Percentiles rank a stretch among this genome's conserved stretches.
Conservation (phyloP, 2,329 filamentous ascomycete species). For the Neonectria sp. region DNA sequence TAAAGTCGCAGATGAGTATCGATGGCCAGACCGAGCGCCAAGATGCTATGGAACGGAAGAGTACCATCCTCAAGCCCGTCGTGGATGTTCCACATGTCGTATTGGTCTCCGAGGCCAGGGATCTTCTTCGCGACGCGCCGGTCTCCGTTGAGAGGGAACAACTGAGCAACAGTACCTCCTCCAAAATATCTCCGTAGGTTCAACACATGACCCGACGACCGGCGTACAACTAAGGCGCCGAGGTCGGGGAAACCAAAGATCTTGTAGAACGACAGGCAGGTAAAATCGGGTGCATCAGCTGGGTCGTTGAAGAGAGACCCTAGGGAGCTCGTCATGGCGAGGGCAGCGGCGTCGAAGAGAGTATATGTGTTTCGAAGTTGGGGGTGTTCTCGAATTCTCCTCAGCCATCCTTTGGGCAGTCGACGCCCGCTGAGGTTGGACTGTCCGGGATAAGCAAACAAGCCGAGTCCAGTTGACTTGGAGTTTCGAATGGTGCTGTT, state of each 20-base stretch:
- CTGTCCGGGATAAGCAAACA: conserved; percentile 78
- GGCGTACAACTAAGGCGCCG: conserved; percentile 72
- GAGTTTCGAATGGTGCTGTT: conserved; percentile 37
- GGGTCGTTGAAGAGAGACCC: conserved; percentile 65
- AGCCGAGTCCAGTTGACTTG: conserved; percentile 47
- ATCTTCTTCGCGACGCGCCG: conserved; percentile 54
- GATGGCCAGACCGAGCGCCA: conserved; percentile 73
- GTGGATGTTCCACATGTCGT: conserved; percentile 63
- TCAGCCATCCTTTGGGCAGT: conserved; percentile 71
- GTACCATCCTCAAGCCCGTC: conserved; percentile 78
- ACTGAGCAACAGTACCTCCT: conserved; percentile 76
- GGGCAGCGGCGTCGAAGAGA: conserved; percentile 74
- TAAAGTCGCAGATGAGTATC: conserved; percentile 70
- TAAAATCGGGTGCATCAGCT: conserved; percentile 71
- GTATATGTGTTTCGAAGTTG: conserved; percentile 58
- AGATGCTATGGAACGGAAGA: conserved; percentile 75
- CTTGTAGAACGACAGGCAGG: conserved; percentile 75
- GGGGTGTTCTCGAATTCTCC: conserved; percentile 50
- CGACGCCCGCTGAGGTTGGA: conserved; percentile 79
- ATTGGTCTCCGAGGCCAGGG: conserved; percentile 54
- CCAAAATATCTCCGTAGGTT: conserved; percentile 75
- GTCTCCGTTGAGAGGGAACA: conserved; percentile 52
- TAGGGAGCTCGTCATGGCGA: conserved; percentile 74
- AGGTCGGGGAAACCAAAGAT: conserved; percentile 79
- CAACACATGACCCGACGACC: conserved; percentile 68